Evolutionary conservation across 139 green algal species (phyloP), one percentile per base, ranked within the genome.

Genomic region (Chlorella vulgaris): DNA sequence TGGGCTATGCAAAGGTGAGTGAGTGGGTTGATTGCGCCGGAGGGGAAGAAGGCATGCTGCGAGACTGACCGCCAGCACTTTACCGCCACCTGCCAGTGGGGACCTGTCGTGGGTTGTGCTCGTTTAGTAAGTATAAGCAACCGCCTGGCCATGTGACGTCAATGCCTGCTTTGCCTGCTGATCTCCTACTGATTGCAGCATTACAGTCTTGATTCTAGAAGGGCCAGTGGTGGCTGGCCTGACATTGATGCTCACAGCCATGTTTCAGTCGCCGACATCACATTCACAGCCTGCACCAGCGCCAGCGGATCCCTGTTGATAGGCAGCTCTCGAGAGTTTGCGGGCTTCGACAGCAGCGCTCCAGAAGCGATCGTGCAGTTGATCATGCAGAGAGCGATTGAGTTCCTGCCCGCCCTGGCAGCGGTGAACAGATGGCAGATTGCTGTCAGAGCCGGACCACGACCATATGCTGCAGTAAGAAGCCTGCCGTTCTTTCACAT

Each of bases 221-320:
- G n/a, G n/a, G n/a, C n/a, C n/a, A n/a, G n/a, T n/a, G n/a, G n/a
- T n/a, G n/a, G n/a, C n/a, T n/a, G n/a, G n/a, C n/a, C n/a, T n/a
- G n/a, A n/a, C n/a, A n/a, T n/a, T n/a, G n/a, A n/a, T n/a, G n/a
- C n/a, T n/a, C n/a, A n/a, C n/a, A n/a, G n/a, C n/a, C n/a, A n/a
- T n/a, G n/a, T n/a, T n/a, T n/a, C n/a, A n/a, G n/a, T n/a, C n/a
- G n/a, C n/a, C n/a, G 88, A 93, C 82, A 91, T 96, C 83, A 94
- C 89, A 26, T 96, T 96, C 86, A 96, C 93, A 18, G 92, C 92
- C 74, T 94, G 92, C 26, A 90, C 88, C 33, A 90, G 80, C 73
- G 80, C 88, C 35, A 83, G 80, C 33, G 93, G 93, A 28, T 76
- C 40, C 1, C 75, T 95, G 61, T 84, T 96, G 35, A 26, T 79